Evolutionary conservation across 225 moss, liverwort and hornwort genomes (phyloP), one percentile per base, ranked within the genome.

Genomic region (Neckera pumila): DNA sequence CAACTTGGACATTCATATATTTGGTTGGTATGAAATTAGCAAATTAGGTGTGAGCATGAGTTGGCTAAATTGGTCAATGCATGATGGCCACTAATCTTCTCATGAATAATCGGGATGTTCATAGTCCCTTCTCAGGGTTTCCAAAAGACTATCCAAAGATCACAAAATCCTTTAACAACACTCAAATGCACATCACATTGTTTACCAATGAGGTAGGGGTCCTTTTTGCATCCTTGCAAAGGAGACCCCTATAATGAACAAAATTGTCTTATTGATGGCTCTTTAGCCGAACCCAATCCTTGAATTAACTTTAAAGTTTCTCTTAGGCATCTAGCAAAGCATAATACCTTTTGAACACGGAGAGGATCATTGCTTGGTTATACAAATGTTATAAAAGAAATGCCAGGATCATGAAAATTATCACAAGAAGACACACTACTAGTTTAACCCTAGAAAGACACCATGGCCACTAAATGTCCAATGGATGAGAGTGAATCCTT

Each of bases 381-480:
- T 15, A 15, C 26, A 71, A 71, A 15, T 27, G 9, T 71, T 16
- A 42, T 51, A 7, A 76, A 53, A 76, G 14, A 34, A 54, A 22
- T 22, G 14, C 36, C 7, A 54, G 22, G 15, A 54, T 36, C 3
- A 54, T 21, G 5, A 76, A 76, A 77, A 54, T 36, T 54, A 53
- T 9, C 6, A 14, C 5, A 53, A 23, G 23, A 77, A 54, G 54
- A 54, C 0, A 0, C 0, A 23, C 15, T 77, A 76, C 0, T 23
- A 3, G 3, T 21, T 34, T 51, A 40, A 70, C 3, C 9, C 9
- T 71, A 16, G 3, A 43, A 27, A 27, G 17, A 72, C 0, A 0
- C 0, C 17, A 1, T 0, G 0, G 0, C 17, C 42, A 9, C 0
- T 14, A 25, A 73, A 4, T 45, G 45, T 45, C 6, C 0, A 0